Evolutionary conservation across 768 basidiomycete species (phyloP).

Genomic region (Lactifluus volemus): DNA sequence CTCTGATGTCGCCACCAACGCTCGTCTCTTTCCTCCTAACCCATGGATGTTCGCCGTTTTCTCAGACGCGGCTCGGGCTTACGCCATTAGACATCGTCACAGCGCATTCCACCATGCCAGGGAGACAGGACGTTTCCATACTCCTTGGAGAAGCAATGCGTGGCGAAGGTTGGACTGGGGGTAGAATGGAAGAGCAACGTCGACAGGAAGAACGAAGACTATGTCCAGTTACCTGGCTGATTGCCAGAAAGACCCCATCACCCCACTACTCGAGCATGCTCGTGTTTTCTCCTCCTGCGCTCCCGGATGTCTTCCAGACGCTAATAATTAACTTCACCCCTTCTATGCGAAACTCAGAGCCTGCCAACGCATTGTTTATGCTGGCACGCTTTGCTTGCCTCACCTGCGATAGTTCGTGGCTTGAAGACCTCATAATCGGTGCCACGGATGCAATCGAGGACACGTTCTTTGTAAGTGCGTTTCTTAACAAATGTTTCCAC

Average conservation of each 20-base stretch:
- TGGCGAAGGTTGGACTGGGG: conserved; percentile 73
- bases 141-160: conserved; percentile 87
- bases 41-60: conserved; percentile 79
- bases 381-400: conserved; percentile 88
- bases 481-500: not conserved
- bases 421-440: conserved; percentile 87
- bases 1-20: conserved; percentile 80
- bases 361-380: conserved; percentile 88
- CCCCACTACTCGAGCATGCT: conserved; percentile 83
- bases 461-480: conserved; percentile 71
- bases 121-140: conserved; percentile 78
- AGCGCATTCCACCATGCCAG: conserved; percentile 70
- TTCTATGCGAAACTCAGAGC: conserved; percentile 64
- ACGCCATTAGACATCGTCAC: conserved; percentile 87
- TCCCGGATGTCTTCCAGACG: conserved; percentile 74
- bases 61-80: conserved; percentile 65
- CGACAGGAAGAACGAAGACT: conserved; percentile 45
- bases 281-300: conserved; percentile 75
- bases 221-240: not conserved
- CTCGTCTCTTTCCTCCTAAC: conserved; percentile 89
- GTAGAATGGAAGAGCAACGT: conserved; percentile 62
- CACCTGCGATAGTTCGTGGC: conserved; percentile 84
- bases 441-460: conserved; percentile 91
- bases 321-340: conserved; percentile 72
- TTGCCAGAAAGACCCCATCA: conserved; percentile 49